phyloP scores from a whole-genome alignment of 495 filamentous ascomycete genomes.

The Daldinia concentrica region DNA sequence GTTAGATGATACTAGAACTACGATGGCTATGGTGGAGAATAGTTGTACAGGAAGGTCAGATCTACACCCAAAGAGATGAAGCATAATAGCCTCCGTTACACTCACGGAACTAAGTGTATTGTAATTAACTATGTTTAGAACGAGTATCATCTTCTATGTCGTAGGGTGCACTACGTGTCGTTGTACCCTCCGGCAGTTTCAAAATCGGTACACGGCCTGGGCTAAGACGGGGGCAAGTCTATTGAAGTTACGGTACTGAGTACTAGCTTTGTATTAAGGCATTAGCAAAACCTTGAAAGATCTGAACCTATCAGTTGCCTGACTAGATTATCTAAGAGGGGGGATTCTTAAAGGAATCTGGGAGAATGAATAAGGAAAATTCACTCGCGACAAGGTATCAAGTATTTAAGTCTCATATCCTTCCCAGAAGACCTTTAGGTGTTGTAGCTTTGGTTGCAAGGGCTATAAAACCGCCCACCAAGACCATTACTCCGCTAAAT shows the following conservation, averaged over 20 bases:
- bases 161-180: background rate
- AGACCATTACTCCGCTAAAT: constrained; percentile 55
- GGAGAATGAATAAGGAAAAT: background rate
- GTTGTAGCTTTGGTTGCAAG: constrained; percentile 25
- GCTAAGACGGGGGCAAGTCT: background rate
- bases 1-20: background rate
- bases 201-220: background rate
- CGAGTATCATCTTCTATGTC: background rate
- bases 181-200: background rate
- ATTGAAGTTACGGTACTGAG: background rate
- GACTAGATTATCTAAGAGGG: background rate
- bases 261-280: background rate
- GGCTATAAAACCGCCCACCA: constrained; percentile 12
- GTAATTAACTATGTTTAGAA: background rate
- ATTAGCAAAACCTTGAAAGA: background rate
- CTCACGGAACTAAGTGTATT: background rate
- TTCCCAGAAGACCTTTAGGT: constrained; percentile 26
- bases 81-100: background rate
- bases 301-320: background rate
- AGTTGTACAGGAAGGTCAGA: background rate
- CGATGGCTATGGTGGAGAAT: background rate
- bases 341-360: background rate
- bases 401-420: constrained; percentile 6
- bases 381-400: background rate
- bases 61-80: background rate